phyloP scores from a whole-genome alignment of 768 basidiomycete genomes.

The Pleurotus sapidus region DNA sequence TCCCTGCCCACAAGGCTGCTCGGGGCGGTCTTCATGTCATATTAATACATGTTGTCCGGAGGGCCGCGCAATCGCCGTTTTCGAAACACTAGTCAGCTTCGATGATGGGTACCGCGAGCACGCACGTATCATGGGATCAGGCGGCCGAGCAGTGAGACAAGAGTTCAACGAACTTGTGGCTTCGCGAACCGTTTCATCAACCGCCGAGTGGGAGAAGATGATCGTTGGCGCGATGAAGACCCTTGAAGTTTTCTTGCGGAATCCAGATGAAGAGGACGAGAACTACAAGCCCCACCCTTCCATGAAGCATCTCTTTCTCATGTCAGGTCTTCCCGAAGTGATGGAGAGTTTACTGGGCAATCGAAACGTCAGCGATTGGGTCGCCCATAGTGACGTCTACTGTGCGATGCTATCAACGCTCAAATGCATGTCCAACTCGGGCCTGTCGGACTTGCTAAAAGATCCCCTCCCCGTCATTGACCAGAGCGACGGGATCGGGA shows the following conservation, averaged over 20 bases:
- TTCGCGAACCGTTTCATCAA: not conserved
- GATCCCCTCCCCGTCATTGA: slow-evolving; percentile 18
- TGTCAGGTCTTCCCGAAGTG: slow-evolving; percentile 28
- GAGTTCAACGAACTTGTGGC: slow-evolving; percentile 14
- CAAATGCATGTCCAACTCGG: slow-evolving; percentile 20
- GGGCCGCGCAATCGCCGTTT: slow-evolving; percentile 28
- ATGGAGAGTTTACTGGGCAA: slow-evolving; percentile 28
- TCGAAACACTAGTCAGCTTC: slow-evolving; percentile 29
- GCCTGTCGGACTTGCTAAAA: slow-evolving; percentile 16
- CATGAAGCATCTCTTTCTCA: slow-evolving; percentile 18
- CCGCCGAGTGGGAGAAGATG: slow-evolving; percentile 10
- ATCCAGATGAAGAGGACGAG: slow-evolving; percentile 9
- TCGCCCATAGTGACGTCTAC: slow-evolving; percentile 31
- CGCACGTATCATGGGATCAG: slow-evolving; percentile 14
- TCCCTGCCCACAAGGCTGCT: slow-evolving; percentile 19
- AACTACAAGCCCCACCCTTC: slow-evolving; percentile 13
- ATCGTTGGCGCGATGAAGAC: slow-evolving; percentile 9
- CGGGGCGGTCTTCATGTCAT: slow-evolving; percentile 23
- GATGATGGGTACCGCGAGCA: slow-evolving; percentile 23
- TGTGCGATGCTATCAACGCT: slow-evolving; percentile 25
- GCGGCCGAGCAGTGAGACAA: slow-evolving; percentile 3
- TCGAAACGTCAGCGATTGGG: slow-evolving; percentile 30
- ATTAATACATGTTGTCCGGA: slow-evolving; percentile 28
- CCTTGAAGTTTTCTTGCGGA: slow-evolving; percentile 9
- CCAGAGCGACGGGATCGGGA: slow-evolving; percentile 17